Conservation (phyloP, 2,329 filamentous ascomycete species). For the Capronia coronata region DNA sequence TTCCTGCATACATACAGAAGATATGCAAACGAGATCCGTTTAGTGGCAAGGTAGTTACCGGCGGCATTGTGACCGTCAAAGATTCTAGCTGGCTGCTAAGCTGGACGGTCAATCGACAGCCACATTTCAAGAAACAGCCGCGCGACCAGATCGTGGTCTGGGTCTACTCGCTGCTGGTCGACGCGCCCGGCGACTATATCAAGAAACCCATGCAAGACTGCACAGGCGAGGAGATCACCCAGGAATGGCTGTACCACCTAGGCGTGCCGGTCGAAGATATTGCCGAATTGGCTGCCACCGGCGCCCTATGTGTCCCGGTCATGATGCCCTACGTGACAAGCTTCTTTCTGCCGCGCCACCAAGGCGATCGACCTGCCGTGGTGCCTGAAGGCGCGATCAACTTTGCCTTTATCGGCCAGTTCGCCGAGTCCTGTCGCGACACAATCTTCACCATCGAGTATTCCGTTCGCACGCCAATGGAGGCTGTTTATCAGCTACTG, state of each 20-base stretch:
- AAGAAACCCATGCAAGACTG: constrained; percentile 40
- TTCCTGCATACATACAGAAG: constrained; percentile 29
- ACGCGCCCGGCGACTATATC: constrained; percentile 34
- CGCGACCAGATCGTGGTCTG: constrained; percentile 35
- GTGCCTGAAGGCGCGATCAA: constrained; percentile 36
- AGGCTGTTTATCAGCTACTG: constrained; percentile 33
- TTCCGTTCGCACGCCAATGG: constrained; percentile 34
- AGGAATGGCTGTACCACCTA: constrained; percentile 37
- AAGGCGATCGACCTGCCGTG: constrained; percentile 37
- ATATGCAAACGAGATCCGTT: constrained; percentile 33
- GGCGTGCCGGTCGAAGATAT: constrained; percentile 33
- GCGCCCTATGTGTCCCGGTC: constrained; percentile 32
- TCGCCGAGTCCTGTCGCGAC: constrained; percentile 38
- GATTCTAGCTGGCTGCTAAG: constrained; percentile 40
- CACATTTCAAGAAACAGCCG: constrained; percentile 38
- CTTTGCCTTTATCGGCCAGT: constrained; percentile 39
- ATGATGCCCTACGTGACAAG: constrained; percentile 39
- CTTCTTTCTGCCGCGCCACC: constrained; percentile 34
- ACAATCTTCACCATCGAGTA: constrained; percentile 39
- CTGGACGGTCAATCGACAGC: constrained; percentile 39
- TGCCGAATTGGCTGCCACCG: constrained; percentile 29
- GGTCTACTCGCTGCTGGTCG: constrained; percentile 39
- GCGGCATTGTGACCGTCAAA: constrained; percentile 36
- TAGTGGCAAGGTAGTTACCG: constrained; percentile 32
- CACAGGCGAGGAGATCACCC: constrained; percentile 38